These are phyloP conservation scores for Alternaria atra DNA, from an alignment of 2,329 filamentous ascomycete genomes.

Conservation along the genomic window DNA sequence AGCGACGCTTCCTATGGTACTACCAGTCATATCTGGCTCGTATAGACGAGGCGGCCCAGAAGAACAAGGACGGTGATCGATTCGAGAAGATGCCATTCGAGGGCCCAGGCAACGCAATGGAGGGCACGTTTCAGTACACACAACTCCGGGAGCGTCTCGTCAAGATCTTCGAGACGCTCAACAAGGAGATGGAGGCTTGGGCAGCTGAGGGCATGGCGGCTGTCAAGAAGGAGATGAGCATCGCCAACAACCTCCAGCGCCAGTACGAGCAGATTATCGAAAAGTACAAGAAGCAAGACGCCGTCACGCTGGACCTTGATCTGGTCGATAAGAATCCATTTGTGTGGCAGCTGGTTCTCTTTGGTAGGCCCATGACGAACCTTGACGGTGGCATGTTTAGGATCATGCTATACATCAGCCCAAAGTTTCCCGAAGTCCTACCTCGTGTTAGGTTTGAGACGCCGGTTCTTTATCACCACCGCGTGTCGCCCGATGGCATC, in stretches of 20 bases:
- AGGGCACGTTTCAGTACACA: conserved; percentile 83
- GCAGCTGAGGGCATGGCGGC: conserved; percentile 71
- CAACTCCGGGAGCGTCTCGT: conserved; percentile 75
- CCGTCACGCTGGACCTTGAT: conserved; percentile 76
- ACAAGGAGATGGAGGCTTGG: conserved; percentile 78
- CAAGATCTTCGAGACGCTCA: conserved; percentile 73
- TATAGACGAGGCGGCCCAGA: conserved; percentile 69
- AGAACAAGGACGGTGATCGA: conserved; percentile 68
- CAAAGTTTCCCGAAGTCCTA: conserved; percentile 86
- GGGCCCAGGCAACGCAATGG: conserved; percentile 78
- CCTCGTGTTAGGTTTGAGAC: conserved; percentile 85
- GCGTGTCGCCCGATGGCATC: conserved; percentile 80
- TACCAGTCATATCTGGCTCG: conserved; percentile 83
- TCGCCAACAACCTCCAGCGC: conserved; percentile 81
- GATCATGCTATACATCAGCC: conserved; percentile 81
- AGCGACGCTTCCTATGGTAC: conserved; percentile 94
- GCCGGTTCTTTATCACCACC: conserved; percentile 80
- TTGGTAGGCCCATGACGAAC: conserved; percentile 91
- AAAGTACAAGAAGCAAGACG: conserved; percentile 74
- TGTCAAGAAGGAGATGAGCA: conserved; percentile 72
- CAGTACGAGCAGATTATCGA: conserved; percentile 86
- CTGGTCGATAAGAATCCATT: conserved; percentile 87
- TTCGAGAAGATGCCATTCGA: conserved; percentile 94
- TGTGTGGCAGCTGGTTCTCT: conserved; percentile 86
- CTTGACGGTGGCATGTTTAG: conserved; percentile 88